A percentile compares a stretch with the other conserved stretches of the same genome.
phyloP scores from a whole-genome alignment of 495 filamentous ascomycete genomes.

The Aspergillus bridgeri region DNA sequence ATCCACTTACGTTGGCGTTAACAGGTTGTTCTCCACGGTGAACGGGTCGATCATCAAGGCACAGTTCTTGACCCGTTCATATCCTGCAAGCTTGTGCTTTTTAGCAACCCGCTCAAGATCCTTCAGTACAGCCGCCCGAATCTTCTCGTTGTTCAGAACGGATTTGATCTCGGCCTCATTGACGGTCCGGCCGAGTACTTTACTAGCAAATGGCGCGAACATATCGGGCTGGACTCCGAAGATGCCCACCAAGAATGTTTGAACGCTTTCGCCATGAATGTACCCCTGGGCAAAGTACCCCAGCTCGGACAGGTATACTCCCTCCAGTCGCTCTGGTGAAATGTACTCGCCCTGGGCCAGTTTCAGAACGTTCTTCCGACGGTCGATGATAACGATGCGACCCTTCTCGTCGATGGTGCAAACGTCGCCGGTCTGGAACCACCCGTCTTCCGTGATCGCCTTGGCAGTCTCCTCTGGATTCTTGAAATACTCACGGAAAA shows the following conservation, averaged over 20 bases:
- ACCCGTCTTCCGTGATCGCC: constrained; percentile 80
- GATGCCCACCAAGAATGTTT: constrained; percentile 79
- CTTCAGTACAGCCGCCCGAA: constrained; percentile 70
- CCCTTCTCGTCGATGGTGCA: constrained; percentile 76
- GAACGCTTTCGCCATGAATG: constrained; percentile 85
- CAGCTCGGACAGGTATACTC: constrained; percentile 79
- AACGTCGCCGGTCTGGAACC: constrained; percentile 96
- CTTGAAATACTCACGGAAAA: constrained; percentile 85
- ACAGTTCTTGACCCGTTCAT: constrained; percentile 75
- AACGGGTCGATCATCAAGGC: constrained; percentile 85
- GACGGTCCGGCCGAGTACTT: constrained; percentile 67
- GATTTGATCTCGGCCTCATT: constrained; percentile 58
- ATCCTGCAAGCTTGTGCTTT: constrained; percentile 85
- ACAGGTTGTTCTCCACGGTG: constrained; percentile 85
- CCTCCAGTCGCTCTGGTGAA: constrained; percentile 95
- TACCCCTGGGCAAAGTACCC: constrained; percentile 75
- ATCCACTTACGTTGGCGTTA: constrained; percentile 89
- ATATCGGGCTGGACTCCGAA: constrained; percentile 80
- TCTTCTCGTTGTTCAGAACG: constrained; percentile 60
- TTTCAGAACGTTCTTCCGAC: constrained; percentile 98
- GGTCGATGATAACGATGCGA: constrained; percentile 90
- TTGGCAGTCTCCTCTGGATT: constrained; percentile 83
- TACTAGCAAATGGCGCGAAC: constrained; percentile 76
- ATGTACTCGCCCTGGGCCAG: constrained; percentile 97
- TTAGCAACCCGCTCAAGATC: constrained; percentile 78